Evolutionary conservation across 139 green algal species (phyloP), one percentile per base, ranked within the genome.

Genomic region (Deuterostichococcus epilithicus): DNA sequence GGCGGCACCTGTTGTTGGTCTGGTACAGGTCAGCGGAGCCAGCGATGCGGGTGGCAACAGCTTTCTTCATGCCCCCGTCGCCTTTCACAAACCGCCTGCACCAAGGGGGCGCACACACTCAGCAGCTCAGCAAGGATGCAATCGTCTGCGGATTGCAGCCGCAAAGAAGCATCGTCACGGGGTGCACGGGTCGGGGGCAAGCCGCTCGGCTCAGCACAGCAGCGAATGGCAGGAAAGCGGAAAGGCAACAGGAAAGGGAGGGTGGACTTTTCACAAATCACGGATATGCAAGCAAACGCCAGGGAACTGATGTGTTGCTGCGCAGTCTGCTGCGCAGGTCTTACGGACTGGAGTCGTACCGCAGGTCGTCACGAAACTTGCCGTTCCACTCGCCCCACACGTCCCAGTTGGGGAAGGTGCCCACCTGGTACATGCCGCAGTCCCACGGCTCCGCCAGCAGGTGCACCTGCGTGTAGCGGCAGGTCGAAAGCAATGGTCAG

Each of bases 321-420:
- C 22, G 52, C 63, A 70, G 63, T 37, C 6, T 37, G 20, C n/a
- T 13, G 30, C 30, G 10, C 10, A 22, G 63, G 10, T 8, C 10
- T 70, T 8, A 70, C 6, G 18, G 66, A 35, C 36, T 32, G 32
- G 4, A 32, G 28, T 18, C 72, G 23, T 80, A 75, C 20, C 94
- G 80, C 72, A 97, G 82, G 74, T 97, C 92, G 65, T 98, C 94
- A 0, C 94, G 80, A 82, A 90, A 98, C 67, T 85, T 88, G 73
- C 96, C 96, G 74, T 97, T 97, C 94, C 92, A 98, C 86, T 98
- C 94, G 0, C 86, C 86, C 94, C 94, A 98, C 10, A 91, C 68
- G 76, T 96, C 93, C 89, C 93, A 97, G 81, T 97, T 96, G 71
- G 93, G 93, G 85, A 97, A 97, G 79, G 69, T 86, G 74, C 94